These are phyloP conservation scores for Haplographium delicatum DNA, from an alignment of 495 filamentous ascomycete genomes.

Conservation along the genomic window DNA sequence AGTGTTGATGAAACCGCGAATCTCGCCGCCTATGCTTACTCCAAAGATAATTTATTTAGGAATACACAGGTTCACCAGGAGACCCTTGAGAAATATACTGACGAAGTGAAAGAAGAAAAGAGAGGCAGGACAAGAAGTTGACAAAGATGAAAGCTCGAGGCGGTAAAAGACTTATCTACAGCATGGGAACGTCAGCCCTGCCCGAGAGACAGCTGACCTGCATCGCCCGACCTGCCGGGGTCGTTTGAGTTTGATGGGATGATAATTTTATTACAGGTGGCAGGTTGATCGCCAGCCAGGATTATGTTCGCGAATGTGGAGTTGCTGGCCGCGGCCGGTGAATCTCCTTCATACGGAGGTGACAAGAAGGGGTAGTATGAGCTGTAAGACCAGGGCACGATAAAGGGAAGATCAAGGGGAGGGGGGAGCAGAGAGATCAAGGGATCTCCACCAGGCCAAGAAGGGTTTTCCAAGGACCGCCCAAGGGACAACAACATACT, in stretches of 20 bases:
- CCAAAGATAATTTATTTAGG: constrained; percentile 14
- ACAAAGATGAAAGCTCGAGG: constrained; percentile 10
- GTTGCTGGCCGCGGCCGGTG: too few relatives aligned
- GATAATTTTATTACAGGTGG: constrained; percentile 35
- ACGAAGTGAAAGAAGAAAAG: constrained; percentile 5
- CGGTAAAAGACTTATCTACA: constrained; percentile 19
- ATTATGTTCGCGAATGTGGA: constrained; percentile 25
- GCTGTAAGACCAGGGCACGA: too few relatives aligned
- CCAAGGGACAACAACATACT: too few relatives aligned
- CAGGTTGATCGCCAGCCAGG: constrained; percentile 45
- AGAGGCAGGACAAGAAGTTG: constrained; percentile 3
- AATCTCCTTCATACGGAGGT: too few relatives aligned
- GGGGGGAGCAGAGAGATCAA: too few relatives aligned
- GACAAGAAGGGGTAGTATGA: too few relatives aligned
- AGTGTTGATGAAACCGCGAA: constrained; percentile 15
- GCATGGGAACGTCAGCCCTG: constrained; percentile 16
- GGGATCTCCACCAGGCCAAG: too few relatives aligned
- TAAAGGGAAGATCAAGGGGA: too few relatives aligned
- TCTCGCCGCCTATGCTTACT: constrained; percentile 14
- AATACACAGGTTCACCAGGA: constrained; percentile 28
- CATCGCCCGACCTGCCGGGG: too few relatives aligned
- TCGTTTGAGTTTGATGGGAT: constrained; percentile 26
- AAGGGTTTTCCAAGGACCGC: too few relatives aligned
- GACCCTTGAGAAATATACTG: constrained; percentile 11
- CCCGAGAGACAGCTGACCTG: constrained; percentile 8